A percentile compares a stretch with the other conserved stretches of the same genome.
phyloP scores from a whole-genome alignment of 495 filamentous ascomycete genomes.

The Podospora pseudocomata region DNA sequence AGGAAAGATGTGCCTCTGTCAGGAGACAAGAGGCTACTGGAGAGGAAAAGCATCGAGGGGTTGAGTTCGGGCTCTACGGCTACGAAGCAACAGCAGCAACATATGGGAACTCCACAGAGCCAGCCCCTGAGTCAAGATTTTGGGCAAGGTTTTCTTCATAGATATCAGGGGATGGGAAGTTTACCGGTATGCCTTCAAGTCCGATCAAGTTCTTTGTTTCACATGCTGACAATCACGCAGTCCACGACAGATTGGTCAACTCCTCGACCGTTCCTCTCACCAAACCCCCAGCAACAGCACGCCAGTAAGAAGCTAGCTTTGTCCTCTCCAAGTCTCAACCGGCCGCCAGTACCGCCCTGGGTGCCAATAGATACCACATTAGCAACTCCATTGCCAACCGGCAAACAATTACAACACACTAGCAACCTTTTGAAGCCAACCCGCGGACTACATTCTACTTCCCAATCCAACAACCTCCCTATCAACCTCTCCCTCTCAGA shows the following conservation, averaged over 20 bases:
- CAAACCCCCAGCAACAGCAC: slow-evolving; percentile 20
- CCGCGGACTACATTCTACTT: slow-evolving; percentile 6
- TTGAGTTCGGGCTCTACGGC: background rate
- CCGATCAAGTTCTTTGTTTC: background rate
- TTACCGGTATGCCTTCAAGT: slow-evolving; percentile 24
- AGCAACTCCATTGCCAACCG: slow-evolving; percentile 20
- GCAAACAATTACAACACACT: slow-evolving; percentile 5
- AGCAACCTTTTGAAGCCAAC: slow-evolving; percentile 15
- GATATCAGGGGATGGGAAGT: slow-evolving; percentile 35
- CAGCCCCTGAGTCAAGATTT: slow-evolving; percentile 23
- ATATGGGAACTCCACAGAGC: slow-evolving; percentile 5
- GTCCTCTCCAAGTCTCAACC: slow-evolving; percentile 20
- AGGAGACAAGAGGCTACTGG: slow-evolving; percentile 40
- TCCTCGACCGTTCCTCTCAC: slow-evolving; percentile 20
- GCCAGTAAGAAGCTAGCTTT: slow-evolving; percentile 29
- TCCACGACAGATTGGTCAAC: slow-evolving; percentile 25
- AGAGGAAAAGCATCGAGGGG: slow-evolving; percentile 14
- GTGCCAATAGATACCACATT: slow-evolving; percentile 13
- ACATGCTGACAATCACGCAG: background rate
- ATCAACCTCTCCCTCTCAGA: slow-evolving; percentile 74
- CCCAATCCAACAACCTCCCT: slow-evolving; percentile 37
- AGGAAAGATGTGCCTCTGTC: slow-evolving; percentile 63
- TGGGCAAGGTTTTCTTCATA: slow-evolving; percentile 30
- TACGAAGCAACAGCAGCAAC: slow-evolving; percentile 16
- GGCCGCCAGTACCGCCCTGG: slow-evolving; percentile 32